Conservation (phyloP, 371 early-diverging fungal species). For the Apophysomyces sp. region DNA sequence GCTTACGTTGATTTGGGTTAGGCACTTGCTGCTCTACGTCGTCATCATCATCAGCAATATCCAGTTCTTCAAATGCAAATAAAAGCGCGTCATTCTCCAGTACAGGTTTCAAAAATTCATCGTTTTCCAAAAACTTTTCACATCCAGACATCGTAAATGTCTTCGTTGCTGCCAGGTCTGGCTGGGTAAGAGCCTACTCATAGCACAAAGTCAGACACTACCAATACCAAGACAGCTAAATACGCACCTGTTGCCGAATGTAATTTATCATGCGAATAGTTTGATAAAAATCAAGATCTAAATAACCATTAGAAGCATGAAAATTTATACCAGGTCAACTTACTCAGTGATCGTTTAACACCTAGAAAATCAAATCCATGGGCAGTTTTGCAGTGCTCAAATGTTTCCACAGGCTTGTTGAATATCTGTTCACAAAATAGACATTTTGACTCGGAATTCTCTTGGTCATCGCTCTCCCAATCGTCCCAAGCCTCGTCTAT, state of each 20-base stretch:
- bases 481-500: constrained; percentile 13
- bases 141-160: constrained; percentile 41
- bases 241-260: constrained; percentile 57
- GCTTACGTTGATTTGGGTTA: background rate
- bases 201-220: background rate
- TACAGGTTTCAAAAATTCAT: constrained; percentile 74
- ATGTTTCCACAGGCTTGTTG: constrained; percentile 49
- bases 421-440: constrained; percentile 66
- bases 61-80: constrained; percentile 70
- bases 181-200: constrained; percentile 13
- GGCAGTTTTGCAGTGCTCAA: constrained; percentile 59
- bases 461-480: constrained; percentile 71
- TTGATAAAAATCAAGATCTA: constrained; percentile 81
- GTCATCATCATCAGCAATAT: constrained; percentile 48
- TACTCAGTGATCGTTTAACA: constrained; percentile 47
- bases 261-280: constrained; percentile 87
- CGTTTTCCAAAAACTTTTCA: constrained; percentile 69
- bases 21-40: background rate
- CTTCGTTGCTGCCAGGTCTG: constrained; percentile 18
- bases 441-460: constrained; percentile 60
- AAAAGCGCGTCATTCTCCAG: constrained; percentile 83
- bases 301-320: background rate
- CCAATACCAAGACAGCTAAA: background rate
- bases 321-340: constrained; percentile 9
- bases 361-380: constrained; percentile 76